Evolutionary conservation across 2,329 filamentous ascomycete species (phyloP), one percentile per base, ranked within the genome.

Genomic region (Fusarium hostae): DNA sequence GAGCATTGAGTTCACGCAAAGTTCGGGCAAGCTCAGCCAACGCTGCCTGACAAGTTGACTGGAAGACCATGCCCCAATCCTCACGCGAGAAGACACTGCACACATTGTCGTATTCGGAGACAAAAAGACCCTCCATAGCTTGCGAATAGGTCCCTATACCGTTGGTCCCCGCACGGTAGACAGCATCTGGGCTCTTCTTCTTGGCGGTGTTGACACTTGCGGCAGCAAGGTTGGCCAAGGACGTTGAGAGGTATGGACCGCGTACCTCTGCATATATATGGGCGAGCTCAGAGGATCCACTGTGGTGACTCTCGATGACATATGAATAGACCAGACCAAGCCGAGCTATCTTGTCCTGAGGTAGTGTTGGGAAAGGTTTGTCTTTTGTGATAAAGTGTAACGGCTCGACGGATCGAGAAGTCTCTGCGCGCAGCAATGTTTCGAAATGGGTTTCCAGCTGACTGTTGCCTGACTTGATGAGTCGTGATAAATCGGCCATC

Each of bases 381-480:
- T 94, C 89, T 82, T 98, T 98, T 22, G 94, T 98, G 76, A 98
- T 91, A 78, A 92, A 98, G 81, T 97, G 93, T 47, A 99, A 84
- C 11, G 96, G 95, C 78, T 99, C 96, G 54, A 98, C 88, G 5
- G 92, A 89, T 55, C 89, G 89, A 18, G 93, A 91, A 41, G 95
- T 94, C 74, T 97, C 93, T 68, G 87, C 88, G 47, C 87, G 85
- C 40, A 99, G 84, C 58, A 94, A 86, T 65, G 92, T 90, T 69
- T 94, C 89, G 78, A 98, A 97, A 59, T 95, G 88, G 61, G 90
- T 90, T 81, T 98, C 94, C 35, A 99, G 86, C 79, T 97, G 94
- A 16, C 89, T 88, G 72, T 92, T 94, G 28, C 94, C 96, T 8
- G 90, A 89, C 76, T 91, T 92, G 66, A 98, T 85, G 39, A 99